These are phyloP conservation scores for Rehmannia glutinosa DNA, from an alignment of 257 asterid species.

Conservation along the genomic window DNA sequence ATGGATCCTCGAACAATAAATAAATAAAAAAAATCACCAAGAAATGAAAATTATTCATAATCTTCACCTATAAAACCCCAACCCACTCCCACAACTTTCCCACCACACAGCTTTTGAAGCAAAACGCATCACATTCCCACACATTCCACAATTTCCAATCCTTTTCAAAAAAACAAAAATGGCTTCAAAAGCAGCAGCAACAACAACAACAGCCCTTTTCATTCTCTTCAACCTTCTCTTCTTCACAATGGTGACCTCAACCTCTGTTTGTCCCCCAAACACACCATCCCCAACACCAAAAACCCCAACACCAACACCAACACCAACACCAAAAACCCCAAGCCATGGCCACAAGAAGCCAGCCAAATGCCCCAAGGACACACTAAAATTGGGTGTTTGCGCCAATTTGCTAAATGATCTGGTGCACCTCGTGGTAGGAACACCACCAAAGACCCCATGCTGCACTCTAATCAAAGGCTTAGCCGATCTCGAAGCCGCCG, in stretches of 20 bases:
- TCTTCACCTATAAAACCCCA: constrained; percentile 13
- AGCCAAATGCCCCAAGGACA: constrained; percentile 31
- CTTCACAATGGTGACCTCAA: constrained; percentile 29
- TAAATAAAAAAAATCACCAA: neutral
- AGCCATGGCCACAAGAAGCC: neutral
- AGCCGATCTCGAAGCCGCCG: constrained; percentile 34
- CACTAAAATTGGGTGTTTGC: constrained; percentile 34
- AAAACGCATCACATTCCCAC: neutral
- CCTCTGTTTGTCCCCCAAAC: constrained; percentile 4
- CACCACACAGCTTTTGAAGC: neutral
- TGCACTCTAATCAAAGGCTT: constrained; percentile 30
- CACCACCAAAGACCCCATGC: constrained; percentile 35
- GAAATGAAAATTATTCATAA: neutral
- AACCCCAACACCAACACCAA: neutral
- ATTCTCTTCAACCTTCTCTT: constrained; percentile 22
- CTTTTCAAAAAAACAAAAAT: neutral
- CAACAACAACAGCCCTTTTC: constrained; percentile 18
- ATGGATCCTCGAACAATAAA: neutral
- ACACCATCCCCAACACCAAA: neutral
- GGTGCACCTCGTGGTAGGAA: constrained; percentile 29
- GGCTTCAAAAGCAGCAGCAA: constrained; percentile 18
- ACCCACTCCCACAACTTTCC: neutral
- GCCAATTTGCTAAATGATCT: constrained; percentile 29
- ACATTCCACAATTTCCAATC: neutral
- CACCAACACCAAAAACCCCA: neutral